Base-by-base conservation (phyloP, 164 flowering plant genomes). In the Cinnamomum chago region DNA sequence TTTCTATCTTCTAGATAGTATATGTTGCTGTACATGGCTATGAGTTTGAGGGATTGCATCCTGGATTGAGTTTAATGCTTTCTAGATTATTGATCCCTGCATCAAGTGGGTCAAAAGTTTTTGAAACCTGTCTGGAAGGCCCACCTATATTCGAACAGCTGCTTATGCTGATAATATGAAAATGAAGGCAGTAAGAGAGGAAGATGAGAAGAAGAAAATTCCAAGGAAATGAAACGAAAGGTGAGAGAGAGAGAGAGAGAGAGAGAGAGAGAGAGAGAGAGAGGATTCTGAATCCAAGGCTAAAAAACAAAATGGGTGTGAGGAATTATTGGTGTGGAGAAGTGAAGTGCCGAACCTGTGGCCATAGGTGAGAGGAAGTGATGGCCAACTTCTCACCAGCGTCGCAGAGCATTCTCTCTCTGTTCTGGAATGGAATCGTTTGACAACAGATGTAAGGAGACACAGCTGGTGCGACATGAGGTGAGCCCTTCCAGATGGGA, bases 381-480 rank as follows among this genome's bases (percentile, higher is more conserved):
- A 71, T 71, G 71, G 71, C 28, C 73, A 68, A 72, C 73, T 76
- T 62, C 62, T 67, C 78, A 68, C 71, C 52, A 67, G 28, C 64
- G 70, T 60, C 67, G 52, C 51, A 64, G 52, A 77, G 52, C 50
- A 62, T 73, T 64, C 62, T 70, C 28, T 22, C 24, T 66, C 30
- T 28, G 28, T 62, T 22, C 17, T 58, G 62, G 40, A 73, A 76
- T 62, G 62, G 79, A 79, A 79, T 79, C 81, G 79, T 66, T 27
- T 27, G 30, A 66, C 27, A 66, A 75, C 76, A 76, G 76, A 83
- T 68, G 82, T 75, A 77, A 81, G 72, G 68, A 30, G 86, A 84
- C 85, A 85, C 78, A 81, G 83, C 84, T 81, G 84, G 82, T 82
- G 82, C 79, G 78, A 80, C 81, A 76, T 72, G 80, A 78, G 83